phyloP scores from a whole-genome alignment of 306 rosid species.

The Prunus armeniaca region DNA sequence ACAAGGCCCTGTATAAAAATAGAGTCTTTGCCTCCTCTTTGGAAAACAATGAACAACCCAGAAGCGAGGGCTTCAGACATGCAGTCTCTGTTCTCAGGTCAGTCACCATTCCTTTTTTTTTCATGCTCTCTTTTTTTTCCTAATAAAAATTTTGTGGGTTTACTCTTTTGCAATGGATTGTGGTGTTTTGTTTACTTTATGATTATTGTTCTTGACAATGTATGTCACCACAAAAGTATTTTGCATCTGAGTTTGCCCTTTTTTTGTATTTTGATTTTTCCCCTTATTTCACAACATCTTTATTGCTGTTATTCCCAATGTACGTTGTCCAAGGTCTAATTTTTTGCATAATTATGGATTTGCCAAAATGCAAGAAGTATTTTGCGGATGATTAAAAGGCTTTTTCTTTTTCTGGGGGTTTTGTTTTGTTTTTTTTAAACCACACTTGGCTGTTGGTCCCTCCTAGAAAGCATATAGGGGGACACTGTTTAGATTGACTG shows the following conservation, averaged over 20 bases:
- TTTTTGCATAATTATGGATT: not conserved
- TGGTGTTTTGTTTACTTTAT: conserved; percentile 9
- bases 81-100: conserved; percentile 50
- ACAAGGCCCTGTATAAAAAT: not conserved
- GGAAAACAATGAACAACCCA: conserved; percentile 44
- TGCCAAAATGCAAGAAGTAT: not conserved
- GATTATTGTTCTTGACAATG: not conserved
- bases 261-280: not conserved
- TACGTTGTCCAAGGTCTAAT: not conserved
- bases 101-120: conserved; percentile 1
- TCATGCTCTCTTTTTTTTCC: not conserved
- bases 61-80: conserved; percentile 41
- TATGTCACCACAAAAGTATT: not conserved
- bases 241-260: not conserved
- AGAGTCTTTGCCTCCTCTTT: not conserved
- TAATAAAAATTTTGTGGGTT: conserved; percentile 10
- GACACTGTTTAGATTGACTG: not conserved
- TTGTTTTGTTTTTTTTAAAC: not conserved
- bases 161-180: conserved; percentile 14
- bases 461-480: not conserved
- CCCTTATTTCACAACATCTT: not conserved
- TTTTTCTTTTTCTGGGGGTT: not conserved
- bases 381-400: not conserved
- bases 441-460: not conserved
- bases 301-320: not conserved